phyloP scores from a whole-genome alignment of 2,329 filamentous ascomycete species.

The Pestalotiopsis sp. region DNA sequence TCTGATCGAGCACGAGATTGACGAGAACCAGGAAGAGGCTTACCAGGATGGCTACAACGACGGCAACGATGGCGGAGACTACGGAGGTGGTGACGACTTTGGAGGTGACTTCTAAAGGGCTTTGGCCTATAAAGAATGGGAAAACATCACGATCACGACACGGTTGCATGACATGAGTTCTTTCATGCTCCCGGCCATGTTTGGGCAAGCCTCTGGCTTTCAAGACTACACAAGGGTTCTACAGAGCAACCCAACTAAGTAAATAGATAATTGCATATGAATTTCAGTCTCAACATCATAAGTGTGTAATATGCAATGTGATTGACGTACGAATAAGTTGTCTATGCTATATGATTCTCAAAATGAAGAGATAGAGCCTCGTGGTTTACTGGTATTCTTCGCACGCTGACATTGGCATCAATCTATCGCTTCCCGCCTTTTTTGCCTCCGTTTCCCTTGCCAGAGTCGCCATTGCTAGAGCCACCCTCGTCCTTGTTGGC shows the following conservation, averaged over 20 bases:
- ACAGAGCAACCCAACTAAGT: too few relatives aligned
- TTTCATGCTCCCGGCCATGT: slow-evolving; percentile 15
- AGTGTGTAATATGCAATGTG: background rate
- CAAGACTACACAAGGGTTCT: too few relatives aligned
- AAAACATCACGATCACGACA: background rate
- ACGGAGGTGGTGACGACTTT: slow-evolving; percentile 33
- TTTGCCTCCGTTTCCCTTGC: slow-evolving; percentile 29
- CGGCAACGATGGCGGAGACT: slow-evolving; percentile 37
- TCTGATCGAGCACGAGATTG: slow-evolving; percentile 66
- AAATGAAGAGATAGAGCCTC: too few relatives aligned
- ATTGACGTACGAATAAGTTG: background rate
- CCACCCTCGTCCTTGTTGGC: slow-evolving; percentile 37
- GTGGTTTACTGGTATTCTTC: background rate
- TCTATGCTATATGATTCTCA: background rate
- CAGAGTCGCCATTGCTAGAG: slow-evolving; percentile 10
- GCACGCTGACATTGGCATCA: too few relatives aligned
- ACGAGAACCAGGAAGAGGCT: slow-evolving; percentile 60
- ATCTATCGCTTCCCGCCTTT: slow-evolving; percentile 40
- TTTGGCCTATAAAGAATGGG: background rate
- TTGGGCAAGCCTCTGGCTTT: background rate
- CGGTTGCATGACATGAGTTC: slow-evolving; percentile 38
- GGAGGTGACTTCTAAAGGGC: slow-evolving; percentile 11
- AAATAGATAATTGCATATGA: background rate
- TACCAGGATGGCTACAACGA: slow-evolving; percentile 53
- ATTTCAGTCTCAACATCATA: background rate